These are phyloP conservation scores for Gracilaria gracilis DNA, from an alignment of 23 red algal genomes.

Conservation along the genomic window DNA sequence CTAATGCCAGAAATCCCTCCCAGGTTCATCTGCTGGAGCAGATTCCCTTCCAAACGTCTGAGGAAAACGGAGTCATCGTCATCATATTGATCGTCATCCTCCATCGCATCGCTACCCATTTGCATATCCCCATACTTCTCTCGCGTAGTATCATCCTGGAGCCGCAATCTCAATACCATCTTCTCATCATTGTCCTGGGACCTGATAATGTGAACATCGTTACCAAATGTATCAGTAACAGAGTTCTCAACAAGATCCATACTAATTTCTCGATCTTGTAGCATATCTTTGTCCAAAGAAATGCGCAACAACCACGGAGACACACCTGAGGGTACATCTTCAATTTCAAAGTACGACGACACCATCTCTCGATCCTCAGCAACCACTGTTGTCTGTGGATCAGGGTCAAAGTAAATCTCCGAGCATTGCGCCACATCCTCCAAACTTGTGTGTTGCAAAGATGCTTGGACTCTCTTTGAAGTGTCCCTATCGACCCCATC, in stretches of 20 bases:
- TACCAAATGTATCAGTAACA: constrained; percentile 88
- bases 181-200: constrained; percentile 95
- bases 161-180: constrained; percentile 88
- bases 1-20: constrained; percentile 89
- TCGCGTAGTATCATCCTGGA: constrained; percentile 65
- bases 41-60: constrained; percentile 76
- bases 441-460: constrained; percentile 92
- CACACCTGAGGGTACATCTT: constrained; percentile 72
- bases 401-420: constrained; percentile 97
- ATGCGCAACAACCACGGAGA: constrained; percentile 95
- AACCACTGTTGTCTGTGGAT: constrained; percentile 87
- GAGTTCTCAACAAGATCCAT: constrained; percentile 84
- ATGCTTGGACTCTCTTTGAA: constrained; percentile 90
- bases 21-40: constrained; percentile 83
- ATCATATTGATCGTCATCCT: constrained; percentile 77
- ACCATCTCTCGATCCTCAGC: constrained; percentile 91
- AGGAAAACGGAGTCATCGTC: constrained; percentile 92
- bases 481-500: constrained; percentile 76
- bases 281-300: constrained; percentile 79
- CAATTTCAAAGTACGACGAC: constrained; percentile 76
- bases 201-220: constrained; percentile 88
- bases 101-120: constrained; percentile 24
- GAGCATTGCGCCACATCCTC: constrained; percentile 88
- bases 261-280: constrained; percentile 86
- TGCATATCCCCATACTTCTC: constrained; percentile 68